Base-by-base conservation (phyloP, 169 alveolate genomes). In the Babesia ovis region DNA sequence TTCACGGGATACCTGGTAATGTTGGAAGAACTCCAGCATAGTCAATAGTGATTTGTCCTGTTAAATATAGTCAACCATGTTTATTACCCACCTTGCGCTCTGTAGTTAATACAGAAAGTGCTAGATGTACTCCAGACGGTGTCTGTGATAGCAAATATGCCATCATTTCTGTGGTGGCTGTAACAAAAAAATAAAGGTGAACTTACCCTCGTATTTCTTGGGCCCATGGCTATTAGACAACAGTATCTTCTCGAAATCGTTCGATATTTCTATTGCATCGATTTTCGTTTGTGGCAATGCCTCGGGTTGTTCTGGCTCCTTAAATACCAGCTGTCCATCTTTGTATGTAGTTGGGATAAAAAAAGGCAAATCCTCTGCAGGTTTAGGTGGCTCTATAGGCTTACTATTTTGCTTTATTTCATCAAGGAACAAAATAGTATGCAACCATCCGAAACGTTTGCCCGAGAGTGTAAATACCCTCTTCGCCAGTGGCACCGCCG, bases 261-360 rank as follows among this genome's bases (percentile, higher is more conserved):
- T 34, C 4, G 27, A n/a, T 1, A 45, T 25, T 5, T 34, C 59
- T 4, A 77, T 32, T 27, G 68, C 27, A 25, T 35, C 35, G 9
- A 79, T 31, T 12, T 35, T 27, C 20, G 14, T 54, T 48, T 45
- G 48, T 16, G 86, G 67, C 5, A 48, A 18, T n/a, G 29, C 35
- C 9, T 64, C 32, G 31, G 51, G 29, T 25, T 35, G 48, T 41
- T 74, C 71, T 25, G 89, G 89, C 51, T 81, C 84, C 43, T 35
- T 58, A 27, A 81, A 81, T 11, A 81, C 89, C 39, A 81, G 66
- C 43, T 70, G 84, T 2, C 89, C 89, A 34, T 81, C 89, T 41
- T 81, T 81, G 55, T 81, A 81, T 1, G 83, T 66, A 11, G 89
- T 81, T 12, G 89, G 89, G 12, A 81, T 12, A 54, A 81, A 71